A percentile compares a stretch with the other conserved stretches of the same genome.
Evolutionary conservation across 176 grass and related monocot genomes (phyloP).

Genomic region (Tillandsia leiboldiana): DNA sequence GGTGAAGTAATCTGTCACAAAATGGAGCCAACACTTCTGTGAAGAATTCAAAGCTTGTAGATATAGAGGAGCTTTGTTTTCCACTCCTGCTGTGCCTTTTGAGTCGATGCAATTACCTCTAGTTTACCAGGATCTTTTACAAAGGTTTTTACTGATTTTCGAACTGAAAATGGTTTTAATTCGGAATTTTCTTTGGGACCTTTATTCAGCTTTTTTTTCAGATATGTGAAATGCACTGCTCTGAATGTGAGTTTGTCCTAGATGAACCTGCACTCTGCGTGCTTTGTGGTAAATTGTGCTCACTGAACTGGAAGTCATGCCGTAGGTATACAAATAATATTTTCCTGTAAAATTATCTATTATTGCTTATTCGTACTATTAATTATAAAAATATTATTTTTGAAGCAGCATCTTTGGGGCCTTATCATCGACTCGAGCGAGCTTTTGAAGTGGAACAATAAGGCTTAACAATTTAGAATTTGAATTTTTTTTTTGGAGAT

Average conservation of each 20-base stretch:
- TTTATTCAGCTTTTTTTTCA: constrained; percentile 1
- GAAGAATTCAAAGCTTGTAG: constrained; percentile 53
- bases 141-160: too few relatives aligned
- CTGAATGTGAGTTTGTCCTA: constrained; percentile 60
- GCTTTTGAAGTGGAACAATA: too few relatives aligned
- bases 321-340: constrained; percentile 45
- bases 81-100: constrained; percentile 69
- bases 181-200: constrained; percentile 12
- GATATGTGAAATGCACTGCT: constrained; percentile 84
- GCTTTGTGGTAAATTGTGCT: constrained; percentile 84
- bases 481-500: too few relatives aligned
- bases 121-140: constrained; percentile 54
- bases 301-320: constrained; percentile 77
- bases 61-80: constrained; percentile 42
- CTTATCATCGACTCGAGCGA: too few relatives aligned
- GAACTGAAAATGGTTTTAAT: constrained; percentile 19
- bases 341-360: not conserved
- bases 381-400: too few relatives aligned
- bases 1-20: too few relatives aligned
- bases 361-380: too few relatives aligned
- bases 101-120: constrained; percentile 76
- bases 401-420: too few relatives aligned
- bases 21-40: constrained; percentile 84
- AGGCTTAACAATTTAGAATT: too few relatives aligned
- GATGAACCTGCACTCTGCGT: constrained; percentile 91